Percentiles rank a stretch among this genome's conserved stretches.
Conservation (phyloP, 2,329 filamentous ascomycete species). For the Sphaerostilbella broomeana region DNA sequence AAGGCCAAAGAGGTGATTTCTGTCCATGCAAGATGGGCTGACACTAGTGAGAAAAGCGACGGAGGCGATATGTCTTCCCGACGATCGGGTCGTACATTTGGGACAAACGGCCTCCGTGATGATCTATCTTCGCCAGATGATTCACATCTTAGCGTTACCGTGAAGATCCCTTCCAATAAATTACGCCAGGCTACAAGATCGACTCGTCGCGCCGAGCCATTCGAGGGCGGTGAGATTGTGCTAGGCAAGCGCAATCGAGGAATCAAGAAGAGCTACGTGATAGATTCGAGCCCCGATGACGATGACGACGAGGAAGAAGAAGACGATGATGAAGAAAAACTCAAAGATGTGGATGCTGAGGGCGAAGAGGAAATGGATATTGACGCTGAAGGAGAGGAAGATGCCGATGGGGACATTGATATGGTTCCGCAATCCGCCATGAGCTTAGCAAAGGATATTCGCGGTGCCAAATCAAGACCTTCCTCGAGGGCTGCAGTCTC, state of each 20-base stretch:
- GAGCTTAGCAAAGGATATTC: conserved; percentile 27
- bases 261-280: conserved; percentile 53
- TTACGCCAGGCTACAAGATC: conserved; percentile 44
- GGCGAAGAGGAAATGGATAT: conserved; percentile 39
- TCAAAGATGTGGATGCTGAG: conserved; percentile 32
- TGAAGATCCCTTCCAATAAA: conserved; percentile 47
- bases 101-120: conserved; percentile 37
- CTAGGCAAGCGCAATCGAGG: conserved; percentile 47
- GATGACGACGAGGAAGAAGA: conserved; percentile 37
- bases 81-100: conserved; percentile 42
- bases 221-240: conserved; percentile 41
- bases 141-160: conserved; percentile 39
- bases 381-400: conserved; percentile 41
- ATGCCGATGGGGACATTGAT: conserved; percentile 41
- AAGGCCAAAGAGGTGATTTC: conserved; percentile 39
- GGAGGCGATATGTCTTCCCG: conserved; percentile 45
- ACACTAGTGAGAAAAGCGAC: conserved; percentile 30
- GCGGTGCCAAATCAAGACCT: conserved; percentile 36
- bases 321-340: conserved; percentile 34
- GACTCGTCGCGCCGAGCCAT: conserved; percentile 31
- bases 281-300: conserved; percentile 46
- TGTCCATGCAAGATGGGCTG: conserved; percentile 35
- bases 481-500: conserved; percentile 29
- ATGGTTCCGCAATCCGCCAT: conserved; percentile 37
- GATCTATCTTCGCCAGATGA: conserved; percentile 41